These are phyloP conservation scores for Quercus agrifolia DNA, from an alignment of 306 rosid species.

Conservation along the genomic window DNA sequence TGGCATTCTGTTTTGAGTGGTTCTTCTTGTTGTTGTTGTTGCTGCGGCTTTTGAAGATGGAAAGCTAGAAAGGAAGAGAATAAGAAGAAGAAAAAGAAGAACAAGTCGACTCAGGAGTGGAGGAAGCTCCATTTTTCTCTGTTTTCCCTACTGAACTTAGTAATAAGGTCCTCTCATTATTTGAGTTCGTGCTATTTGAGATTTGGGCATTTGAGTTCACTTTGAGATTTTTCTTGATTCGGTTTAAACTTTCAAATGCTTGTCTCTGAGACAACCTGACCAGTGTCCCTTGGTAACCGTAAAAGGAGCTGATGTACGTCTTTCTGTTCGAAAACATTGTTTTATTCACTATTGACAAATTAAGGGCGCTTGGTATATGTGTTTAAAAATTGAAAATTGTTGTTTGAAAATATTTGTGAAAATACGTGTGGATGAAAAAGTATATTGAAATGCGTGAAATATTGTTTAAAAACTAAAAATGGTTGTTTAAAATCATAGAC, in stretches of 20 bases:
- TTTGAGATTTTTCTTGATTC: neutral
- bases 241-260: neutral
- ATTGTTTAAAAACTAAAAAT: too few species aligned
- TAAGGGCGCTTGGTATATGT: too few species aligned
- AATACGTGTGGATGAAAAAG: too few species aligned
- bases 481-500: too few species aligned
- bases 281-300: neutral
- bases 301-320: neutral
- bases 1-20: conserved; percentile 23
- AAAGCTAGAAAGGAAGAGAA: conserved; percentile 11
- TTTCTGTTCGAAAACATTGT: neutral
- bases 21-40: neutral
- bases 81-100: conserved; percentile 15
- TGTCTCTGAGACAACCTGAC: neutral
- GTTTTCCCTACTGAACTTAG: neutral
- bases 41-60: conserved; percentile 9
- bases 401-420: too few species aligned
- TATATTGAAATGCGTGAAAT: too few species aligned
- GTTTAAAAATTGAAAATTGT: too few species aligned
- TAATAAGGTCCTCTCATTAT: neutral
- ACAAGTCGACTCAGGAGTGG: neutral
- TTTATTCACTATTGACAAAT: neutral
- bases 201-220: neutral
- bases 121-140: neutral
- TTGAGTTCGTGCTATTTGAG: neutral